These are phyloP conservation scores for Klebsormidium nitens DNA, from an alignment of 139 green algal genomes.

Conservation along the genomic window DNA sequence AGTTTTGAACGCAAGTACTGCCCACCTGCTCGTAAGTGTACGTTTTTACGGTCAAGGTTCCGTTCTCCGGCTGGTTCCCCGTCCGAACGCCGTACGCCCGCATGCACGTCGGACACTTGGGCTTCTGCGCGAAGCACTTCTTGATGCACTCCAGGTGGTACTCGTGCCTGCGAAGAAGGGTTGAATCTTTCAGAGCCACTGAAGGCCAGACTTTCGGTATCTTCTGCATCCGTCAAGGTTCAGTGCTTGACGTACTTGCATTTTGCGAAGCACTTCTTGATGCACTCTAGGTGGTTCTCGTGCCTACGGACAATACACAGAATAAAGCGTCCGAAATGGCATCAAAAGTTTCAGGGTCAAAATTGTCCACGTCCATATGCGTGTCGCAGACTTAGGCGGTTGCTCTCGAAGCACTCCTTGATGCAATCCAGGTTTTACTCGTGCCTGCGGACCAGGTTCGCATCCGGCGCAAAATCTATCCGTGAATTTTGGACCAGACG, in stretches of 20 bases:
- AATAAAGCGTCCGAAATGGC: too few species aligned
- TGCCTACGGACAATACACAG: too few species aligned
- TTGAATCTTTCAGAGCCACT: too few species aligned
- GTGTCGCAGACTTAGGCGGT: too few species aligned
- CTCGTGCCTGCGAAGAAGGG: slow-evolving; percentile 5
- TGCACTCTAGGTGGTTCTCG: slow-evolving; percentile 1
- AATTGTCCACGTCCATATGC: too few species aligned
- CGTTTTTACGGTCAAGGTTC: neutral
- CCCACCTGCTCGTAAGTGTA: neutral
- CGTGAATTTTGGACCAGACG: too few species aligned
- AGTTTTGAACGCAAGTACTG: slow-evolving; percentile 4
- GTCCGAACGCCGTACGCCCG: slow-evolving; percentile 3
- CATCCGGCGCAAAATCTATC: too few species aligned
- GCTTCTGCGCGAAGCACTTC: neutral
- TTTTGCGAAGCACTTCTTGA: slow-evolving; percentile 6
- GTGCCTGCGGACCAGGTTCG: too few species aligned
- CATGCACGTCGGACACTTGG: slow-evolving; percentile 4
- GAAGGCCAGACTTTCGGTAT: too few species aligned
- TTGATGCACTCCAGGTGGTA: slow-evolving; percentile 5
- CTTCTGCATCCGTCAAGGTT: too few species aligned
- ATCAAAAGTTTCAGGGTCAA: too few species aligned
- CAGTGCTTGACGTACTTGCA: too few species aligned
- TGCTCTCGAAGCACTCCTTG: slow-evolving; percentile 3
- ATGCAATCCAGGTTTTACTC: slow-evolving; percentile 4
- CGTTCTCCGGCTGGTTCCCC: slow-evolving; percentile 8